phyloP scores from a whole-genome alignment of 202 grass and related monocot genomes.

The Sporobolus alterniflorus region DNA sequence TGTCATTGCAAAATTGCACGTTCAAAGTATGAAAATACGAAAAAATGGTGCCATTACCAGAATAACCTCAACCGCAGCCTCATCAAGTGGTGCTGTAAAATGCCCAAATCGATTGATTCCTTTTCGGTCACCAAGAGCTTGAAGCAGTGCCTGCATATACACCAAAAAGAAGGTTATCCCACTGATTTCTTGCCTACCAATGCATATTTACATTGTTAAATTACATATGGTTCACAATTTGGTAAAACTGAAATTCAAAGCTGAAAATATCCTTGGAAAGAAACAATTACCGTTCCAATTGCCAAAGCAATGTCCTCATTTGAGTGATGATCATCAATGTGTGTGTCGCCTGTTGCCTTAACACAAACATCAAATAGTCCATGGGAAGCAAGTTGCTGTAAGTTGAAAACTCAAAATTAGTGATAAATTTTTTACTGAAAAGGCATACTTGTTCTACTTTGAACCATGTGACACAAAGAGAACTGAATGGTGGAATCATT shows the following conservation, averaged over 20 bases:
- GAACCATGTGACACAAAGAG: not conserved
- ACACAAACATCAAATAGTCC: conserved; percentile 89
- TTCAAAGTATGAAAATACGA: conserved; percentile 5
- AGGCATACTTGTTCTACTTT: conserved; percentile 3
- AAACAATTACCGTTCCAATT: conserved; percentile 81
- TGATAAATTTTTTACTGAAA: conserved; percentile 33
- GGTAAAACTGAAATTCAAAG: not conserved
- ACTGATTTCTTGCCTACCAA: conserved; percentile 4
- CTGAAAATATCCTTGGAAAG: not conserved
- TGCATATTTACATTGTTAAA: conserved; percentile 5
- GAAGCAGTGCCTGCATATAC: conserved; percentile 73
- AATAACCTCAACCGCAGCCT: conserved; percentile 93
- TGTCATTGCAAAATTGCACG: conserved; percentile 5
- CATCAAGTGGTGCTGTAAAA: conserved; percentile 93
- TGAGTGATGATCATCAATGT: conserved; percentile 99
- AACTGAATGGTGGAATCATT: not conserved
- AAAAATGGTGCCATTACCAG: conserved; percentile 50
- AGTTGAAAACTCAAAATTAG: conserved; percentile 30
- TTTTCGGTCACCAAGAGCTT: conserved; percentile 93
- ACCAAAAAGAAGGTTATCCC: not conserved
- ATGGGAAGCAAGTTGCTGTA: conserved; percentile 93
- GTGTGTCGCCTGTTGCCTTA: conserved; percentile 82
- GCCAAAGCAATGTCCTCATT: conserved; percentile 98
- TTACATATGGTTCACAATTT: not conserved
- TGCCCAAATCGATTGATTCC: conserved; percentile 91